phyloP scores from a whole-genome alignment of 805 yeast genomes.

The Teunomyces atbi region DNA sequence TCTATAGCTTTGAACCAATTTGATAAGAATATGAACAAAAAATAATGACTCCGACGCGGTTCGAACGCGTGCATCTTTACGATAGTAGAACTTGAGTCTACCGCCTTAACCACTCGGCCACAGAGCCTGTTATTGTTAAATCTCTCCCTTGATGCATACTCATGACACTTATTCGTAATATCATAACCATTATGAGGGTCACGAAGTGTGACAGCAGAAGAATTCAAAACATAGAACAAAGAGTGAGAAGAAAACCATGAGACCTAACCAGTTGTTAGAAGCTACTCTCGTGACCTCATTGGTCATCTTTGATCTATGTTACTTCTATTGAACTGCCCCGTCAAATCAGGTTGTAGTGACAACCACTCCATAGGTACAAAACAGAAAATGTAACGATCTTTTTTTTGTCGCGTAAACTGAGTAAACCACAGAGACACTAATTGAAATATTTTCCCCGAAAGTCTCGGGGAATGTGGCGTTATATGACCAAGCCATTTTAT shows the following conservation, averaged over 20 bases:
- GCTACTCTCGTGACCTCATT: too few species aligned
- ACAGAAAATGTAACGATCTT: background rate
- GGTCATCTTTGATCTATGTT: too few species aligned
- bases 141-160: background rate
- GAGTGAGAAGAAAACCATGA: too few species aligned
- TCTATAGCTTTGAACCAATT: too few species aligned
- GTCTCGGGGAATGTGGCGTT: background rate
- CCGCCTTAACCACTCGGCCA: conserved; percentile 5
- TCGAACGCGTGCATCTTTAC: conserved; percentile 6
- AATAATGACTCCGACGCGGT: conserved; percentile 5
- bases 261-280: too few species aligned
- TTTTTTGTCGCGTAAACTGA: too few species aligned
- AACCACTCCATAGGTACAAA: background rate
- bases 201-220: too few species aligned
- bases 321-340: too few species aligned
- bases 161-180: too few species aligned
- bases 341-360: background rate
- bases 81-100: conserved; percentile 5
- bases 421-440: background rate
- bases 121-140: background rate
- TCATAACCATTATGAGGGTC: too few species aligned
- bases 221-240: too few species aligned
- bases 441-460: background rate
- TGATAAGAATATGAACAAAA: background rate
- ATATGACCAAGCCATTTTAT: background rate